phyloP scores from a whole-genome alignment of 306 rosid species.

The Macrotyloma uniflorum region DNA sequence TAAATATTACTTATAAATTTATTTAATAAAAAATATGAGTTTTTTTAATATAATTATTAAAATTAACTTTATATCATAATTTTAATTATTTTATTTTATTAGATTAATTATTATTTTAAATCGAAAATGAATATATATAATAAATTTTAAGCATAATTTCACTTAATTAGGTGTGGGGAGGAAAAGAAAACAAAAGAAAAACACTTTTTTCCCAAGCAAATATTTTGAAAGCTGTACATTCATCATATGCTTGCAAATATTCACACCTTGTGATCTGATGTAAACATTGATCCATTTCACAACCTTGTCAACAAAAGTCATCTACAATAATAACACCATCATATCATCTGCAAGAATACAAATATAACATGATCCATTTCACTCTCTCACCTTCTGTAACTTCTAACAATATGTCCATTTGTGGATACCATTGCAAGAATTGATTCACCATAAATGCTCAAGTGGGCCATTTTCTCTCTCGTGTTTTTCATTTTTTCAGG shows the following conservation, averaged over 20 bases:
- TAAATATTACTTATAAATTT: too few relatives aligned
- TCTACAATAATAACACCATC: neutral
- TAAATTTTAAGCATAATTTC: too few relatives aligned
- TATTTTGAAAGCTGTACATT: neutral
- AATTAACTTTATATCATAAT: too few relatives aligned
- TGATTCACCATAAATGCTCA: constrained; percentile 35
- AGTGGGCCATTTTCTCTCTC: neutral
- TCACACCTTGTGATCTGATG: neutral
- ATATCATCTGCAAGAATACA: too few relatives aligned
- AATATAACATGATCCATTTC: neutral
- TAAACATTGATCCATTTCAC: neutral
- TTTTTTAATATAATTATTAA: too few relatives aligned
- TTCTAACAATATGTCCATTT: neutral
- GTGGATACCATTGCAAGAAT: constrained; percentile 18
- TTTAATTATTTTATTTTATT: too few relatives aligned
- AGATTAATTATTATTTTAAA: too few relatives aligned
- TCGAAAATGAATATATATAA: too few relatives aligned
- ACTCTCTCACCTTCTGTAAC: neutral
- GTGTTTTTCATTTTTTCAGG: neutral
- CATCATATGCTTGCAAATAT: neutral
- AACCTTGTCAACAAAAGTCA: neutral
- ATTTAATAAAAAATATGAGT: too few relatives aligned
- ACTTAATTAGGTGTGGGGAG: too few relatives aligned
- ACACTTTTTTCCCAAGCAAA: too few relatives aligned
- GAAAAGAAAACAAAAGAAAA: too few relatives aligned